Evolutionary conservation across 257 asterid genomes (phyloP).

Genomic region (Fraxinus cuspidata): DNA sequence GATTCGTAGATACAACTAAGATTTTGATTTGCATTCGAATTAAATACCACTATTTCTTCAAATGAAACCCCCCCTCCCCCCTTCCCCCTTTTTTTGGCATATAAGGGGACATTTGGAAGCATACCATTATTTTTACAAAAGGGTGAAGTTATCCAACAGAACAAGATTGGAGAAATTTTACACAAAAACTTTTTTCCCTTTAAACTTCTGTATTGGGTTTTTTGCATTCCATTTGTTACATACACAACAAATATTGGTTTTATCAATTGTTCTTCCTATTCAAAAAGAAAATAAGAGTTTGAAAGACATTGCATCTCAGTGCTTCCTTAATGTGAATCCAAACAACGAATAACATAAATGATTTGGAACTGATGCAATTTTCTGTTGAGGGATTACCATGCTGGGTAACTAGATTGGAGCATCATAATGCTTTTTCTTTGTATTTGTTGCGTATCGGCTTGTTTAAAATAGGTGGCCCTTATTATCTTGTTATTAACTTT

Average conservation of each 20-base stretch:
- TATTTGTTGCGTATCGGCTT: background rate
- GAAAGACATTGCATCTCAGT: background rate
- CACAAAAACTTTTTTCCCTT: background rate
- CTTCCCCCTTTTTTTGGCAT: background rate
- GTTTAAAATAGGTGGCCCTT: background rate
- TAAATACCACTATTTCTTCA: background rate
- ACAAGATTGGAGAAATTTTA: background rate
- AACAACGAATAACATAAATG: background rate
- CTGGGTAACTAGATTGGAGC: background rate
- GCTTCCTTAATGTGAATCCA: background rate
- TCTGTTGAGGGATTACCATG: no score
- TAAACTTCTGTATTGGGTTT: background rate
- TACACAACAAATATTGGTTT: background rate
- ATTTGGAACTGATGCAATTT: background rate
- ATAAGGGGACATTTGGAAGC: background rate
- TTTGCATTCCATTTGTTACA: background rate
- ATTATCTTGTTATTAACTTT: background rate
- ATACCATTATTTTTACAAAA: background rate
- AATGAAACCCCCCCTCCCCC: no score
- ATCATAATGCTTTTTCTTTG: no score
- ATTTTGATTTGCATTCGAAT: background rate
- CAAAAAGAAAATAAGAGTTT: background rate
- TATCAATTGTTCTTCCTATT: background rate
- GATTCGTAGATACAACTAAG: background rate
- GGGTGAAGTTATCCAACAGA: background rate